Conservation (phyloP, 768 basidiomycete genomes). For the Xerocomus spinulosus region DNA sequence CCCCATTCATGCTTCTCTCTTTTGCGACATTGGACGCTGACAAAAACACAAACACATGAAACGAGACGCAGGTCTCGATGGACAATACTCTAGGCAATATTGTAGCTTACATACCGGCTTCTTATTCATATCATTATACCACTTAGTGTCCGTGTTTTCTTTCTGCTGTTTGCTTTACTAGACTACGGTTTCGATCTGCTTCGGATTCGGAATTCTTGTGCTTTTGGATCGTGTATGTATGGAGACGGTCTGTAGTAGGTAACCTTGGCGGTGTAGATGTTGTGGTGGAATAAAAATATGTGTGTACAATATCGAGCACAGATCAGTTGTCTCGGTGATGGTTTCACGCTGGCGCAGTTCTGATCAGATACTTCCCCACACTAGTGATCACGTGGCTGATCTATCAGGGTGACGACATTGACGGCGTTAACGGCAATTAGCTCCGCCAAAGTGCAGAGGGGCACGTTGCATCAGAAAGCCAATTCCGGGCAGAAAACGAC, state of each 20-base stretch:
- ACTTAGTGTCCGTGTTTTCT: background rate
- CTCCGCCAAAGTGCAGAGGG: conserved; percentile 1
- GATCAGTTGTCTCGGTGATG: conserved; percentile 5
- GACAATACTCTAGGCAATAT: conserved; percentile 13
- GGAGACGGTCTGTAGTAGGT: conserved; percentile 17
- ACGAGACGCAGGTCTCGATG: background rate
- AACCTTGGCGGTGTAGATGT: conserved; percentile 13
- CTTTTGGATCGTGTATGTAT: background rate
- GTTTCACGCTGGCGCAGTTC: background rate
- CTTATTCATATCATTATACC: conserved; percentile 27
- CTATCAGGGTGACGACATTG: conserved; percentile 10
- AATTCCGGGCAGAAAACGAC: conserved; percentile 11
- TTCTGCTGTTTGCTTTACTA: background rate
- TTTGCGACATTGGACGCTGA: conserved; percentile 7
- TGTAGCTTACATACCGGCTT: conserved; percentile 20
- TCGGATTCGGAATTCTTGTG: background rate
- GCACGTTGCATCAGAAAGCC: conserved; percentile 14
- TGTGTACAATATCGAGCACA: conserved; percentile 10
- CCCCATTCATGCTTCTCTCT: background rate
- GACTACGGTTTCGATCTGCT: background rate
- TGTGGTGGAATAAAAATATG: background rate
- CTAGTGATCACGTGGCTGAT: too few species aligned
- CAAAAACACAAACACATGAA: conserved; percentile 20
- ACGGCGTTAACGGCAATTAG: conserved; percentile 2
- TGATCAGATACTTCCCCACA: too few species aligned